phyloP scores from a whole-genome alignment of 345 rosid species.

The Arabis hirsuta region DNA sequence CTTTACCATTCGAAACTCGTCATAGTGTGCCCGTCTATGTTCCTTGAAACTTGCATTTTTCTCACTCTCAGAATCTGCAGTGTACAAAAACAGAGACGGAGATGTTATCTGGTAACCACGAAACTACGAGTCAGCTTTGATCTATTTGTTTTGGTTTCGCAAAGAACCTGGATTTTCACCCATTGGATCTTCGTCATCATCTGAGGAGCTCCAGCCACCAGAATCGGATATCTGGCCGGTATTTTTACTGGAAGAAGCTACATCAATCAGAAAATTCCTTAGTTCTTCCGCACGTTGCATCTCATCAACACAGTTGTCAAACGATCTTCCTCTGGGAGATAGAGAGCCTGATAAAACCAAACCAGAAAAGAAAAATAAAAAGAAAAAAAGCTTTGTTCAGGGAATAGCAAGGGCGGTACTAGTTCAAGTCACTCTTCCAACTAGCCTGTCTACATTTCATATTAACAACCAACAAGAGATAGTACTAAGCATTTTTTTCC shows the following conservation, averaged over 20 bases:
- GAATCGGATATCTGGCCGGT: slow-evolving; percentile 38
- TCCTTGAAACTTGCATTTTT: slow-evolving; percentile 63
- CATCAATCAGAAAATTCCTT: slow-evolving; percentile 60
- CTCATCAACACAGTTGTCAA: slow-evolving; percentile 60
- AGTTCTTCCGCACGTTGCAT: slow-evolving; percentile 71
- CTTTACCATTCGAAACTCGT: slow-evolving; percentile 80
- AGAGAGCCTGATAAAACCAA: slow-evolving; percentile 52
- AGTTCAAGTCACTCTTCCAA: slow-evolving; percentile 17
- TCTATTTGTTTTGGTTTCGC: slow-evolving; percentile 22
- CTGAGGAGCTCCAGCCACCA: slow-evolving; percentile 85
- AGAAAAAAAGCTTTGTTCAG: neutral
- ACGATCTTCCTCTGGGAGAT: slow-evolving; percentile 62
- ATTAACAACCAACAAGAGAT: neutral
- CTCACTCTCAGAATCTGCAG: slow-evolving; percentile 54
- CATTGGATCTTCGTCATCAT: slow-evolving; percentile 84
- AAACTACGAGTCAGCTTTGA: slow-evolving; percentile 27
- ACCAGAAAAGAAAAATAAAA: neutral
- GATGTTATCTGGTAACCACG: neutral
- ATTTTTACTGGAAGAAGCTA: slow-evolving; percentile 75
- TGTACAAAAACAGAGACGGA: slow-evolving; percentile 25
- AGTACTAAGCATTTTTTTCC: neutral
- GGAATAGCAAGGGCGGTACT: neutral
- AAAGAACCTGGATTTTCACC: slow-evolving; percentile 69
- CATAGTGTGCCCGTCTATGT: slow-evolving; percentile 83
- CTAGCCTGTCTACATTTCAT: slow-evolving; percentile 21